Evolutionary conservation across 352 stramenopile species (phyloP), one percentile per base, ranked within the genome.

Genomic region (Globisporangium takayamanum): DNA sequence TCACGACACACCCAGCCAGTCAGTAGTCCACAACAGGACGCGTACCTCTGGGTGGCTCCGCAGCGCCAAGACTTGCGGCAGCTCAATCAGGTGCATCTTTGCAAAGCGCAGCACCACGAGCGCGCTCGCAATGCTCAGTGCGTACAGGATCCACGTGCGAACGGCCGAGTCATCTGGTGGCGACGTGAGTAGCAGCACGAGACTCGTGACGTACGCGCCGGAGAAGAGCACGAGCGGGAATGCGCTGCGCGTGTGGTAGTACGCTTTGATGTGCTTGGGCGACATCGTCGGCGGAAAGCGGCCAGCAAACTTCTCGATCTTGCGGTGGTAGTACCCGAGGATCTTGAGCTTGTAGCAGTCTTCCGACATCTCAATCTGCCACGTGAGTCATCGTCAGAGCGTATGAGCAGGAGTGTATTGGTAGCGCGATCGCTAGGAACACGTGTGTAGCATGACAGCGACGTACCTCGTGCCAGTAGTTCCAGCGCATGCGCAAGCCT

Each of bases 261-360:
- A 72, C 3, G 20, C 26, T 37, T 59, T 69, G 61, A 92, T 90
- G 53, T 85, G 62, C 1, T 54, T 59, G 3, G 72, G 66, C 25
- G 69, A 63, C 67, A 87, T 72, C 1, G 69, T 64, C 6, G 59
- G 33, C 0, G 80, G 80, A 61, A 92, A 92, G 3, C 64, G 67
- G 7, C 75, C 80, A 6, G 80, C 63, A 25, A 89, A 88, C 59
- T 89, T 84, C 14, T 75, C 71, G 63, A 92, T 92, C 69, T 89
- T 90, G 70, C 80, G 76, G 53, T 90, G 78, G 62, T 92, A 92
- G 58, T 87, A 89, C n/a, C 82, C 82, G 57, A 90, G 63, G 46
- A 92, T 88, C 64, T 88, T 92, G 62, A 92, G 77, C 51, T 76
- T 77, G 69, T 90, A 87, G 48, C 68, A 71, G 33, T 86, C 78